Conservation (phyloP, 1,284 basidiomycete species). For the Schizopora paradoxa region DNA sequence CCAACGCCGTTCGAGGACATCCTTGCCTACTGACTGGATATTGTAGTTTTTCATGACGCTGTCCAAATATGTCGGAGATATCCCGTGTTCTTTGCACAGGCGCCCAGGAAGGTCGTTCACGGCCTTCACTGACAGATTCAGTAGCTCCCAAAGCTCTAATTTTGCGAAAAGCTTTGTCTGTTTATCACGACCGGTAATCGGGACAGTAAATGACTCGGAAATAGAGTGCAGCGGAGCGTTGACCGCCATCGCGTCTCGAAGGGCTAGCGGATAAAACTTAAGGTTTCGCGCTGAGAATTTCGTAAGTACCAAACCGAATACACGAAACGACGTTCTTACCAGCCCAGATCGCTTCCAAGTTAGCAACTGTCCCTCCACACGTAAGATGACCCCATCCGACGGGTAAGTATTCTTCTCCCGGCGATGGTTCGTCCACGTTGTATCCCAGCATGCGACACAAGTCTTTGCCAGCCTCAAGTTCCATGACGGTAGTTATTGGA, state of each 20-base stretch:
- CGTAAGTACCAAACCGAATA: background rate
- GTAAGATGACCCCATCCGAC: slow-evolving; percentile 41
- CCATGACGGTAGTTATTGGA: slow-evolving; percentile 36
- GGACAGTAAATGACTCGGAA: slow-evolving; percentile 26
- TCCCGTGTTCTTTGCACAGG: slow-evolving; percentile 25
- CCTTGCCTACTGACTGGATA: slow-evolving; percentile 34
- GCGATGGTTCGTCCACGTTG: slow-evolving; percentile 13
- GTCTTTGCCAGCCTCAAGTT: slow-evolving; percentile 36
- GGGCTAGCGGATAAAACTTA: slow-evolving; percentile 36
- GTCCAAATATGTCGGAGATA: slow-evolving; percentile 25
- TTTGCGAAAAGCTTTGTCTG: slow-evolving; percentile 23
- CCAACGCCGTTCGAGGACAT: slow-evolving; percentile 16
- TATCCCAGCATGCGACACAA: slow-evolving; percentile 40
- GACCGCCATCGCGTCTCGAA: slow-evolving; percentile 28
- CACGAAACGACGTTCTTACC: slow-evolving; percentile 8
- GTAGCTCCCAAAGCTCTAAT: slow-evolving; percentile 26
- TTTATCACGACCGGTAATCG: slow-evolving; percentile 21
- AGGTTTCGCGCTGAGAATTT: slow-evolving; percentile 29
- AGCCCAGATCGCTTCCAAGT: slow-evolving; percentile 43
- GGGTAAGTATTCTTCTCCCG: slow-evolving; percentile 11
- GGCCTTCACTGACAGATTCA: slow-evolving; percentile 28
- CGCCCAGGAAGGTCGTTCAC: slow-evolving; percentile 27
- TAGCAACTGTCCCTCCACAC: slow-evolving; percentile 40
- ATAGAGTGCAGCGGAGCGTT: slow-evolving; percentile 27
- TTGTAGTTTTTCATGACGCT: slow-evolving; percentile 28